A percentile compares a stretch with the other conserved stretches of the same genome.
These are phyloP conservation scores for Trichoderma simmonsii DNA, from an alignment of 2,329 filamentous ascomycete species.

Conservation along the genomic window DNA sequence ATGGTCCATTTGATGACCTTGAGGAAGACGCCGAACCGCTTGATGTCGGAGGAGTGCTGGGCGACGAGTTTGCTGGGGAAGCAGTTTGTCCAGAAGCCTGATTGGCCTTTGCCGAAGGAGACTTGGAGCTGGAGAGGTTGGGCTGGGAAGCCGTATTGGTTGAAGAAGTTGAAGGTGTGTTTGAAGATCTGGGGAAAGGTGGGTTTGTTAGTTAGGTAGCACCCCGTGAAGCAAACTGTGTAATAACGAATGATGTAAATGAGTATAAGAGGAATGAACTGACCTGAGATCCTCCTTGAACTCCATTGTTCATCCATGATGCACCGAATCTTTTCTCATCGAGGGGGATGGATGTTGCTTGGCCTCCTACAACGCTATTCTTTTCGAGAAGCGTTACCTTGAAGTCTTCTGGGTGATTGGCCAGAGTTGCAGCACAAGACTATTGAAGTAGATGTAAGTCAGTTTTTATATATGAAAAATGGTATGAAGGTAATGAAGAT, in stretches of 20 bases:
- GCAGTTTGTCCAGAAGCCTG: conserved; percentile 64
- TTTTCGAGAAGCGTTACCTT: conserved; percentile 61
- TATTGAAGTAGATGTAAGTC: conserved; percentile 20
- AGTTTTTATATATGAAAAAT: neutral
- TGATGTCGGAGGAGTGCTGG: conserved; percentile 54
- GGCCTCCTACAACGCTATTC: conserved; percentile 57
- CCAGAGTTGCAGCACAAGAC: conserved; percentile 65
- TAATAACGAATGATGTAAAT: neutral
- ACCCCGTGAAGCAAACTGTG: neutral
- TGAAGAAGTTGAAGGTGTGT: conserved; percentile 64
- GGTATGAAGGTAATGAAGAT: neutral
- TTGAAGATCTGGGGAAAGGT: conserved; percentile 54
- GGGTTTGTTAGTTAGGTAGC: neutral
- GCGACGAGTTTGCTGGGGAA: conserved; percentile 58
- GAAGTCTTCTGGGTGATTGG: conserved; percentile 63
- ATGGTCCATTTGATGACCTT: conserved; percentile 59
- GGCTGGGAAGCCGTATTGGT: conserved; percentile 52
- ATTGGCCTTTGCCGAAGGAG: conserved; percentile 57
- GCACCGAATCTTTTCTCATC: conserved; percentile 56
- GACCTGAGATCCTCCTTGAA: conserved; percentile 54
- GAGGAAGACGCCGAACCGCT: conserved; percentile 53
- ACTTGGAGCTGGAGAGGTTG: conserved; percentile 60
- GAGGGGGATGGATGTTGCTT: conserved; percentile 58
- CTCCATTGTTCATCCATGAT: conserved; percentile 60
- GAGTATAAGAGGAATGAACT: neutral